Evolutionary conservation across 2,329 filamentous ascomycete genomes (phyloP).

Genomic region (Hirsutella thompsonii): DNA sequence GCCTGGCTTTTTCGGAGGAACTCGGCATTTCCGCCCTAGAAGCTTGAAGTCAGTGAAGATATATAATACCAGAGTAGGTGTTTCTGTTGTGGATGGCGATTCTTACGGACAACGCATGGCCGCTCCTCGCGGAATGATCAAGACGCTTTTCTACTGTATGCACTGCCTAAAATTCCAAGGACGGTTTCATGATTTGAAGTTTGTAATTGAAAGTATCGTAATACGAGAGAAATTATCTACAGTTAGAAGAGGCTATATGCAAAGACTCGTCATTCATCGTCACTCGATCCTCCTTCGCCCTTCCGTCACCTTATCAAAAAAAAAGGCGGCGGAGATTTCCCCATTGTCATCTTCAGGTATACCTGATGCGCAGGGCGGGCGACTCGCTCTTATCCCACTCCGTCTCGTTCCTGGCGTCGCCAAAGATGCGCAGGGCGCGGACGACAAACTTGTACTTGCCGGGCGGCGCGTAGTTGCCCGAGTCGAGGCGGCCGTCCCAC

Average conservation of each 20-base stretch:
- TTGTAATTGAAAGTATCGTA: too few species aligned
- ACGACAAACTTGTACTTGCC: conserved; percentile 37
- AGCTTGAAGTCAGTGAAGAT: too few species aligned
- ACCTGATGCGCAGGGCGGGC: conserved; percentile 30
- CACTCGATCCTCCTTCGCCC: background rate
- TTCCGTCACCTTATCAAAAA: background rate
- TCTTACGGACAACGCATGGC: too few species aligned
- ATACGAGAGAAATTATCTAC: too few species aligned
- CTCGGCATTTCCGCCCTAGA: conserved; percentile 40
- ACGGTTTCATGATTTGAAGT: too few species aligned
- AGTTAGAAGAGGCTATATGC: too few species aligned
- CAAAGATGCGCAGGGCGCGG: conserved; percentile 36
- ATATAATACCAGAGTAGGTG: too few species aligned
- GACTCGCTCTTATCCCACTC: conserved; percentile 35
- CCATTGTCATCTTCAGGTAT: conserved; percentile 11
- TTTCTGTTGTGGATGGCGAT: too few species aligned
- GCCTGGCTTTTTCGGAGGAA: conserved; percentile 70
- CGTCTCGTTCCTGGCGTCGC: conserved; percentile 25
- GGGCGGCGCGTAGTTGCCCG: conserved; percentile 32
- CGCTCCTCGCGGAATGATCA: too few species aligned
- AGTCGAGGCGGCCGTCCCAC: conserved; percentile 34
- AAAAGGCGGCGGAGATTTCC: background rate
- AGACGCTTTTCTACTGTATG: too few species aligned
- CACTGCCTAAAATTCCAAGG: too few species aligned
- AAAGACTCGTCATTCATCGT: background rate